Evolutionary conservation across 1,284 basidiomycete genomes (phyloP).

Genomic region (Cryptococcus floricola): DNA sequence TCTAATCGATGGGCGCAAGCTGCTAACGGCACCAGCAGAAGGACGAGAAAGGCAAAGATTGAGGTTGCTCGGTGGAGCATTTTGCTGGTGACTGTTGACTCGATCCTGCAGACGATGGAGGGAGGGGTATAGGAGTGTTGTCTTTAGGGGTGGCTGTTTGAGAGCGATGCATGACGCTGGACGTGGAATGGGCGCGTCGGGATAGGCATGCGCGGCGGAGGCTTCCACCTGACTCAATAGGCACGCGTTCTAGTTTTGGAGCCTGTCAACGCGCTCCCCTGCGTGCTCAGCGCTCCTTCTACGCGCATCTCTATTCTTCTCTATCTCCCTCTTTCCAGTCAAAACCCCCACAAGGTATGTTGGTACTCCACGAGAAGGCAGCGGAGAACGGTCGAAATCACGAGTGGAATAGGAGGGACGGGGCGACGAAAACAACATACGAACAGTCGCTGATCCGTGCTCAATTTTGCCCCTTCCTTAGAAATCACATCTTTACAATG

Average conservation of each 20-base stretch:
- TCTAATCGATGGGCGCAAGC: constrained; percentile 53
- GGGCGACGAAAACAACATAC: neutral
- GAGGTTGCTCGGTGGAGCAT: constrained; percentile 10
- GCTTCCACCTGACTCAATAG: neutral
- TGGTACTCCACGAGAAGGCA: too few species aligned
- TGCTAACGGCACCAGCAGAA: constrained; percentile 12
- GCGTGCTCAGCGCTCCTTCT: neutral
- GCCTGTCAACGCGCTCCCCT: neutral
- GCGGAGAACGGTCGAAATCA: neutral
- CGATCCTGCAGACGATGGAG: constrained; percentile 5
- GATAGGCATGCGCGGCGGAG: neutral
- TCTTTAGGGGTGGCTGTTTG: neutral
- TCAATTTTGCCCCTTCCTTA: neutral
- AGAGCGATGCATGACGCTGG: neutral
- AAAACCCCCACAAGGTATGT: neutral
- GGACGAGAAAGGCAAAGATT: constrained; percentile 18
- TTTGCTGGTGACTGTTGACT: neutral
- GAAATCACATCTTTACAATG: neutral
- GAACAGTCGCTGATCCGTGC: constrained; percentile 5
- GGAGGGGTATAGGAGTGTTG: neutral
- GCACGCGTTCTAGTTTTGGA: neutral
- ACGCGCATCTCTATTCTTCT: neutral
- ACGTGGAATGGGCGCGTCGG: neutral
- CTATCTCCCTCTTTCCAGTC: neutral
- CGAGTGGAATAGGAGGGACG: neutral